phyloP scores from a whole-genome alignment of 306 rosid genomes.

The Morella rubra region DNA sequence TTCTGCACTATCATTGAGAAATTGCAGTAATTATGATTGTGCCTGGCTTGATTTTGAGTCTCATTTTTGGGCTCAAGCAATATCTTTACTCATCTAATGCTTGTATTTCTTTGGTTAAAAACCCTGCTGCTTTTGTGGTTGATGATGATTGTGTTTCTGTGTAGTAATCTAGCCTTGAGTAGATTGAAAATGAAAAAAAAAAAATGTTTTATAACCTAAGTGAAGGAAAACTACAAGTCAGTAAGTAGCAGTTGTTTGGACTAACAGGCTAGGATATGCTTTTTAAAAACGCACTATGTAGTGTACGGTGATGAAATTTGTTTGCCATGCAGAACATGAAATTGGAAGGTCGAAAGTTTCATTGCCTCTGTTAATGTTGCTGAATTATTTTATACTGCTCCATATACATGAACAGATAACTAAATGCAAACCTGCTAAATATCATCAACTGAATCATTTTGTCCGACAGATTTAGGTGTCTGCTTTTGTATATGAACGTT shows the following conservation, averaged over 20 bases:
- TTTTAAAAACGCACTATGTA: not conserved
- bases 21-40: not conserved
- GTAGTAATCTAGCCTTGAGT: not conserved
- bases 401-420: too few species aligned
- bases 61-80: not conserved
- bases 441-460: not conserved
- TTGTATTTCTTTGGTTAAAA: not conserved
- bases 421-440: too few species aligned
- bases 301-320: not conserved
- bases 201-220: not conserved
- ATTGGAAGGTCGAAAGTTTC: not conserved
- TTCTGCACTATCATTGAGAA: conserved; percentile 4
- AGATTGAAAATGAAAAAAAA: not conserved
- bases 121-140: conserved; percentile 2
- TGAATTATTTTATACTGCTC: not conserved
- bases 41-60: not conserved
- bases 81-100: not conserved
- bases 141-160: not conserved
- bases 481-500: not conserved
- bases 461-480: not conserved
- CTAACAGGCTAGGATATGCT: not conserved
- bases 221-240: not conserved
- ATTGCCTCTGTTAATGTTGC: not conserved
- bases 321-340: not conserved
- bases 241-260: not conserved